Evolutionary conservation across 495 filamentous ascomycete species (phyloP), one percentile per base, ranked within the genome.

Genomic region (Stereocaulon alpinum): DNA sequence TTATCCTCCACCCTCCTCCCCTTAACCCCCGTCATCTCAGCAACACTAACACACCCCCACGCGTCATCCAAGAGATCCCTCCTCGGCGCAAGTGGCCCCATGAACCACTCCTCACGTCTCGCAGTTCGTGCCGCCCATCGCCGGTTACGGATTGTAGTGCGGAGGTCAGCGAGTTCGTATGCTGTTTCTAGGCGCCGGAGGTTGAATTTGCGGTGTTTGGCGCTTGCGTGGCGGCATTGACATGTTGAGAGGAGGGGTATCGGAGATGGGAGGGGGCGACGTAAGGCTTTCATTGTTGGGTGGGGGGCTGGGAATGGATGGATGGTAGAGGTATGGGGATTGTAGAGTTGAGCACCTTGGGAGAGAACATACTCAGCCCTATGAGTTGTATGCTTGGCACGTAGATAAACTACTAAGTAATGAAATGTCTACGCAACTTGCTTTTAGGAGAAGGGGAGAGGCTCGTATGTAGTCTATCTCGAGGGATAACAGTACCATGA

Each of bases 71-170:
- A 80, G 40, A 80, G 71, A 72, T 93, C 84, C 58, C 83, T 77
- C 62, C 81, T 80, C 0, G 90, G 90, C 1, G 88, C 86, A 47
- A 96, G 67, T 3, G 84, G 79, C 2, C 91, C 90, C 59, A 89
- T 69, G 57, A 85, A 70, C 77, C 84, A 91, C 68, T 95, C 88
- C 67, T 93, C 86, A 12, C 58, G 58, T n/a, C 58, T 48, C 7
- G 58, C n/a, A 22, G 30, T 11, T 15, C 58, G 58, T 34, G 49
- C 40, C 18, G 40, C 27, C 49, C 3, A 40, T 18, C 54, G 18
- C 27, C 58, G 49, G 0, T n/a, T 7, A 18, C 58, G 58, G 20
- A 60, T 24, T 12, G 9, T 6, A 12, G 0, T 0, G 58, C 44
- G 40, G 40, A 40, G 58, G 20, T 44, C 0, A n/a, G 6, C 4